A percentile compares a stretch with the other conserved stretches of the same genome.
phyloP scores from a whole-genome alignment of 1,139 yeast species.

The Suhomyces guaymorum region DNA sequence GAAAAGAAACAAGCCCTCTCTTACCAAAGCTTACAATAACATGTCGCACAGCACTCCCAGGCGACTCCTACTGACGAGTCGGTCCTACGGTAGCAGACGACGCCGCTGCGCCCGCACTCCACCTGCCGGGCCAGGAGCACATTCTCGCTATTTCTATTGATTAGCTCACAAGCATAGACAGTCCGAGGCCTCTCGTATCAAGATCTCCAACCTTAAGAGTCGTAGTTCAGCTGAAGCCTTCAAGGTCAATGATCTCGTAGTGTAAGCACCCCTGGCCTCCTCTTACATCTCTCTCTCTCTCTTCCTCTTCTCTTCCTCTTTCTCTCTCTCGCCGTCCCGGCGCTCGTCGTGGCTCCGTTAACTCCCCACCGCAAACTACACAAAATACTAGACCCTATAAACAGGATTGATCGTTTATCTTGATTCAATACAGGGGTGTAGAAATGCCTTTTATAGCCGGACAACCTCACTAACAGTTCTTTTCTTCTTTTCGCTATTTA shows the following conservation, averaged over 20 bases:
- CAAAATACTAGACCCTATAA: slow-evolving; percentile 12
- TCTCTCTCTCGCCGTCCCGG: no score
- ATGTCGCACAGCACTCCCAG: slow-evolving; percentile 1
- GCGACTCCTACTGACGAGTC: neutral
- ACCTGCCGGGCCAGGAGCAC: no score
- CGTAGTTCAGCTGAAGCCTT: no score
- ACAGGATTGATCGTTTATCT: slow-evolving; percentile 16
- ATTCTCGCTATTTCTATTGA: no score
- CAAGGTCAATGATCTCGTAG: no score
- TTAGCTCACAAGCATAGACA: no score
- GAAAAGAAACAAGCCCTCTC: slow-evolving; percentile 11
- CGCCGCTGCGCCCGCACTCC: no score
- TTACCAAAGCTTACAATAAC: slow-evolving; percentile 8
- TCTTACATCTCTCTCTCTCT: no score
- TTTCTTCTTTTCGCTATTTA: slow-evolving; percentile 8
- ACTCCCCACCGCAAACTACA: slow-evolving; percentile 12
- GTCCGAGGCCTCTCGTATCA: no score
- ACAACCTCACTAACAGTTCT: neutral
- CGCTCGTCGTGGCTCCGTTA: neutral
- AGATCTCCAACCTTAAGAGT: no score
- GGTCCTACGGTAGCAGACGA: neutral
- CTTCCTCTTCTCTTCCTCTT: no score
- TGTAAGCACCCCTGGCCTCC: no score
- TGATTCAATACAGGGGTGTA: slow-evolving; percentile 8
- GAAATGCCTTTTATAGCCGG: slow-evolving; percentile 11